Evolutionary conservation across 306 rosid genomes (phyloP).

Genomic region (Cucurbita argyrosperma): DNA sequence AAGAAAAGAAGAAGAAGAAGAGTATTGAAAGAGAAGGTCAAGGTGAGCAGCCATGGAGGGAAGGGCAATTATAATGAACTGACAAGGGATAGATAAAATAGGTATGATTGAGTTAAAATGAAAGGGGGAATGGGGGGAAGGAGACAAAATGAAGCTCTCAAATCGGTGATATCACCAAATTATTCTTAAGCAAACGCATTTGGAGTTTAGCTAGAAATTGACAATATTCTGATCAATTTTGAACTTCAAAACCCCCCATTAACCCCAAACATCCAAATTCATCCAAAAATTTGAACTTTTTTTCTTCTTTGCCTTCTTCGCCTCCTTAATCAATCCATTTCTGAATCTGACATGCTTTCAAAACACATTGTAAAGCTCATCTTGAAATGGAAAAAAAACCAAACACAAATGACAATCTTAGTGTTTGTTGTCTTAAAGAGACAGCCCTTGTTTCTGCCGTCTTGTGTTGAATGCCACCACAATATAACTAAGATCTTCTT

Average conservation of each 20-base stretch:
- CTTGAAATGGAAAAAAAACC: background rate
- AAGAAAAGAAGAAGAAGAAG: background rate
- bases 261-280: background rate
- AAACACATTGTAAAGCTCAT: background rate
- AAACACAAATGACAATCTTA: background rate
- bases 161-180: conserved; percentile 58
- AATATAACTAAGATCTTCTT: conserved; percentile 2
- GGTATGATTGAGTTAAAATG: conserved; percentile 4
- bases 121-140: conserved; percentile 6
- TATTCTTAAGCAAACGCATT: background rate
- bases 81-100: conserved; percentile 42
- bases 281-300: background rate
- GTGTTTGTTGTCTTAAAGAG: background rate
- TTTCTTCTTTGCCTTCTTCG: background rate
- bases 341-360: background rate
- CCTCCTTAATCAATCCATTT: background rate
- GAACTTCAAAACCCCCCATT: background rate
- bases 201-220: background rate
- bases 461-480: background rate
- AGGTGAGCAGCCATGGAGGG: conserved; percentile 61
- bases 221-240: background rate
- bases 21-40: conserved; percentile 44
- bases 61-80: conserved; percentile 7
- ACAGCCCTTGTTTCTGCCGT: conserved; percentile 4
- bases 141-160: conserved; percentile 50